Percentiles rank a stretch among this genome's conserved stretches.
These are phyloP conservation scores for Pigoraptor vietnamica DNA, from an alignment of 78 protist species.

Conservation along the genomic window DNA sequence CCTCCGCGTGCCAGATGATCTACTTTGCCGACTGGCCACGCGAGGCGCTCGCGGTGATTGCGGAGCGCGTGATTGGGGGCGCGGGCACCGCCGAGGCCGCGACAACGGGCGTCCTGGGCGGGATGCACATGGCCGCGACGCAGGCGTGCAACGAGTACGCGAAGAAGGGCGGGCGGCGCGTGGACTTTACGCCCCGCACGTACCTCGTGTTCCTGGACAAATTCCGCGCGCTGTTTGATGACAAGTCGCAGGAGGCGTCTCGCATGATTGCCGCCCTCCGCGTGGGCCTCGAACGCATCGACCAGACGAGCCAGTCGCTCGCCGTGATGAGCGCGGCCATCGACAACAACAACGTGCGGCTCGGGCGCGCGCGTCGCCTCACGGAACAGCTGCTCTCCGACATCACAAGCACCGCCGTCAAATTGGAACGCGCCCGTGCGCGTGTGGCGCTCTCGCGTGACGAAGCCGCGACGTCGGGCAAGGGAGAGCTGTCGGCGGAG, in stretches of 20 bases:
- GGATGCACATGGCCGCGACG: neutral
- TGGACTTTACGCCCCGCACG: neutral
- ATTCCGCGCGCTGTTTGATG: neutral
- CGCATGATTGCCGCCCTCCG: neutral
- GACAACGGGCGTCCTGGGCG: neutral
- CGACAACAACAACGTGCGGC: neutral
- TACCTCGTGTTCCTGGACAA: neutral
- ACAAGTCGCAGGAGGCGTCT: neutral
- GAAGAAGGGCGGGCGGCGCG: neutral
- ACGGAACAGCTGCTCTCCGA: neutral
- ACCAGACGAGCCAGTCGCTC: neutral
- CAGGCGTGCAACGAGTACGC: neutral
- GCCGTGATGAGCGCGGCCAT: neutral
- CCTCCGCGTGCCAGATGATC: slow-evolving; percentile 63
- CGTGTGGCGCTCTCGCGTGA: neutral
- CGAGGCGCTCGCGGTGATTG: slow-evolving; percentile 72
- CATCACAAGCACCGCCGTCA: neutral
- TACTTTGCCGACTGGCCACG: slow-evolving; percentile 87
- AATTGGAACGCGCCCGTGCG: neutral
- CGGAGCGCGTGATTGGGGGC: slow-evolving; percentile 13
- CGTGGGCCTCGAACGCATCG: neutral
- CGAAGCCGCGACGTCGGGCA: neutral
- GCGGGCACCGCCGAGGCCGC: neutral
- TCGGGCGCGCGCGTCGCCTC: neutral
- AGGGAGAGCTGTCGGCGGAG: neutral